phyloP scores from a whole-genome alignment of 192 early-diverging fungal species.

The Geosiphon pyriformis region DNA sequence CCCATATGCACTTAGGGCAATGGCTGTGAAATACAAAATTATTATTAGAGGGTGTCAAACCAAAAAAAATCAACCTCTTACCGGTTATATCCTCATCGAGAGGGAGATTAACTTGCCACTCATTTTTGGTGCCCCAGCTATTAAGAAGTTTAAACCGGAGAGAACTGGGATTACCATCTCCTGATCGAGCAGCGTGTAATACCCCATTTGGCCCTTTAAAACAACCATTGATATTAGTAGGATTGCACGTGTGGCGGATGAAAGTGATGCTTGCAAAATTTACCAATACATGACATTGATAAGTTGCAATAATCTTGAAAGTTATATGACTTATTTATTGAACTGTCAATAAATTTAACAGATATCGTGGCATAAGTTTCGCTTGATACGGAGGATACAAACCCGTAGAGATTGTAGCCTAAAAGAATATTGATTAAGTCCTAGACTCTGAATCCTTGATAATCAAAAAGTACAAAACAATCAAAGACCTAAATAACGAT shows the following conservation, averaged over 20 bases:
- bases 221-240: not conserved
- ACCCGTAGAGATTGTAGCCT: conserved; percentile 84
- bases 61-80: conserved; percentile 13
- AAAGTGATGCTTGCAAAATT: too few species aligned
- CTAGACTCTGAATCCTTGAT: too few species aligned
- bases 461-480: too few species aligned
- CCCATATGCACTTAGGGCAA: conserved; percentile 65
- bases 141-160: conserved; percentile 60
- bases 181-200: conserved; percentile 58
- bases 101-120: conserved; percentile 72
- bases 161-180: conserved; percentile 45
- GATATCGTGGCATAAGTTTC: conserved; percentile 69
- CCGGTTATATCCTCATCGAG: conserved; percentile 60
- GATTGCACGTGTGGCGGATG: not conserved
- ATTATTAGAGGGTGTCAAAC: not conserved
- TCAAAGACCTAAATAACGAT: conserved; percentile 54
- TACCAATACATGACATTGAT: conserved; percentile 70
- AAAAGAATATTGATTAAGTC: not conserved
- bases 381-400: conserved; percentile 67
- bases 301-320: conserved; percentile 77
- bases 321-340: conserved; percentile 66
- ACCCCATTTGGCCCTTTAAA: conserved; percentile 52
- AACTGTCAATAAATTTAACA: conserved; percentile 85
- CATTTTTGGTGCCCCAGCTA: conserved; percentile 59
- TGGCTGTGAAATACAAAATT: conserved; percentile 33